Evolutionary conservation across 257 asterid species (phyloP), one percentile per base, ranked within the genome.

Genomic region (Solanum acaule): DNA sequence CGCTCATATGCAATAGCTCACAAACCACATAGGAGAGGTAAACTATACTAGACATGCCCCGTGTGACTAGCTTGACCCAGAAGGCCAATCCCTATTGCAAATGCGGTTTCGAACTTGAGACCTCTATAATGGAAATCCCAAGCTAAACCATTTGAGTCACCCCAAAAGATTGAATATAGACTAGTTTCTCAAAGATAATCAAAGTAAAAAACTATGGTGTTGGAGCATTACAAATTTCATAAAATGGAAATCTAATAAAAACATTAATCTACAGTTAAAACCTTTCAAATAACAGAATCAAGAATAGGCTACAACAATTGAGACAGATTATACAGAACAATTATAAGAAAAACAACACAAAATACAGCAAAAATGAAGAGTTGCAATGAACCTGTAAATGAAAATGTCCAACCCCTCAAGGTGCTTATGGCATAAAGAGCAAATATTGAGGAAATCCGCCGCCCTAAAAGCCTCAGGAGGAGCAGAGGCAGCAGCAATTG

Each of bases 331-430:
- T 6, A 56, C n/a, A 56, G 14, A 34, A 34, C 83, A 37, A 76
- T 23, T 11, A 12, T 29, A 35, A 34, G 27, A 33, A 33, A 72
- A 72, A 18, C 7, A 18, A n/a, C 83, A 75, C 40, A 37, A 33
- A 34, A 33, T 34, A 73, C 15, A 37, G 14, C 20, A 27, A 78
- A 44, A 79, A 9, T 81, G 63, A 77, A 77, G n/a, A 40, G 85
- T 25, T 13, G 65, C 15, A 78, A 25, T 70, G 56, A 93, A 95
- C 98, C 98, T 96, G 94, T 96, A 96, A 95, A 96, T 94, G 90
- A 93, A 96, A 89, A 96, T 95, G 88, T 96, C 98, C 96, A 96
- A 87, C 31, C 98, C 98, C 68, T 95, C 94, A 90, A 96, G 98
- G 95, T 67, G 88, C 92, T 96, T 96, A 91, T 91, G 79, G 91